Evolutionary conservation across 805 yeast species (phyloP).

Genomic region (Lachancea kluyveri): DNA sequence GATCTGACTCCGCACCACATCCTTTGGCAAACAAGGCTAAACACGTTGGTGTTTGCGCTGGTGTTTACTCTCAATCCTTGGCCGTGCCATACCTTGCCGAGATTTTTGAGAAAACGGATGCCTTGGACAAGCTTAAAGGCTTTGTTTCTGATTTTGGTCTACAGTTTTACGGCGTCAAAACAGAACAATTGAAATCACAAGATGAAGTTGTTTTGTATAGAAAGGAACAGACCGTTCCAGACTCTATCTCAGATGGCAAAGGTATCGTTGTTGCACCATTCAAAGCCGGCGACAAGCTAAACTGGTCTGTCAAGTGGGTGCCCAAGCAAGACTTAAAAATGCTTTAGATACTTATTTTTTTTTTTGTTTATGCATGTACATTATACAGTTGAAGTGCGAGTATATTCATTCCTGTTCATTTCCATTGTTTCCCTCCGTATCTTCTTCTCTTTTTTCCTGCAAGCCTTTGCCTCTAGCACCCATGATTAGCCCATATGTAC

Average conservation of each 20-base stretch:
- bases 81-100: constrained; percentile 83
- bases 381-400: too few relatives aligned
- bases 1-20: constrained; percentile 98
- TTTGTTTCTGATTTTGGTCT: constrained; percentile 77
- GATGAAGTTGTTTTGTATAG: constrained; percentile 52
- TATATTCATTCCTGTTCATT: constrained; percentile 1
- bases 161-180: constrained; percentile 57
- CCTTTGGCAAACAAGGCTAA: constrained; percentile 73
- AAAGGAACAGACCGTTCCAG: constrained; percentile 53
- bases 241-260: constrained; percentile 39
- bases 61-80: constrained; percentile 86
- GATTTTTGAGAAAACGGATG: constrained; percentile 62
- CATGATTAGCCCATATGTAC: constrained; percentile 6
- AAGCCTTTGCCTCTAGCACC: constrained; percentile 9
- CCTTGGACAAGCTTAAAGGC: constrained; percentile 57
- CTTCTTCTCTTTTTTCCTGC: constrained; percentile 3
- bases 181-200: constrained; percentile 36
- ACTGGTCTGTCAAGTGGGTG: constrained; percentile 75
- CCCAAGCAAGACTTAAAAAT: background rate
- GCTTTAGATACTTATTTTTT: too few relatives aligned
- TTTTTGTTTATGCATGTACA: too few relatives aligned
- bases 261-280: constrained; percentile 71
- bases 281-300: constrained; percentile 67
- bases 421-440: background rate
- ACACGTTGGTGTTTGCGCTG: constrained; percentile 90